Conservation (phyloP, 345 rosid species). For the Angophora floribunda region DNA sequence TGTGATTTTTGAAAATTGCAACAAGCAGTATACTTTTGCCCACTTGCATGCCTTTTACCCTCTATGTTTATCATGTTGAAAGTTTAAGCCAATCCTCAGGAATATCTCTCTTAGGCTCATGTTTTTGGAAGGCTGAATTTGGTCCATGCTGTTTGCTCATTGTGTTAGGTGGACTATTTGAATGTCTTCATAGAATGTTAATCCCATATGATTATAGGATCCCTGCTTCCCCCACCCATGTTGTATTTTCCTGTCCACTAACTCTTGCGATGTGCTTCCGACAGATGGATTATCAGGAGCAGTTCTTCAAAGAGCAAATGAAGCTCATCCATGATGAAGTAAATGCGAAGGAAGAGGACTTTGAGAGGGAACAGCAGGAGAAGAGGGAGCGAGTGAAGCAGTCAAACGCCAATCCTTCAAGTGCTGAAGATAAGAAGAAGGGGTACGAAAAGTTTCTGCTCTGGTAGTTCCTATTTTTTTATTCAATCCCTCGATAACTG, state of each 20-base stretch:
- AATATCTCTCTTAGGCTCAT: not conserved
- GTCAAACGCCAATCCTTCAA: constrained; percentile 13
- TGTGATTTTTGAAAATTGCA: not conserved
- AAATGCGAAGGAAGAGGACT: constrained; percentile 54
- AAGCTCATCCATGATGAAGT: constrained; percentile 29
- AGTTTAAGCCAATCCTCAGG: not conserved
- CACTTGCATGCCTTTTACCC: not conserved
- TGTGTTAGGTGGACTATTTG: not conserved
- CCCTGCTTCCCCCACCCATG: not conserved
- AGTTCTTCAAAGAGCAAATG: constrained; percentile 56
- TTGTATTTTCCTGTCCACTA: not conserved
- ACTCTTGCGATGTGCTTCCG: not conserved
- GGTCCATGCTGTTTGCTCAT: not conserved
- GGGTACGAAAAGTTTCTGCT: constrained; percentile 21
- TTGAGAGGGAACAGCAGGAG: constrained; percentile 75
- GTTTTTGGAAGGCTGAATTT: not conserved
- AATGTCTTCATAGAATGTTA: not conserved
- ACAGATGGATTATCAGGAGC: constrained; percentile 72
- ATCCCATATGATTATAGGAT: not conserved
- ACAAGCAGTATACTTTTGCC: not conserved
- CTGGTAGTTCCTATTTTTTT: not conserved
- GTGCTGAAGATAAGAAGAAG: constrained; percentile 25
- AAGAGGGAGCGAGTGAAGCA: constrained; percentile 60
- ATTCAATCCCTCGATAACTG: not conserved
- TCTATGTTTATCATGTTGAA: not conserved